A percentile compares a stretch with the other conserved stretches of the same genome.
Evolutionary conservation across 1,284 basidiomycete genomes (phyloP).

Genomic region (Thelephora terrestris): DNA sequence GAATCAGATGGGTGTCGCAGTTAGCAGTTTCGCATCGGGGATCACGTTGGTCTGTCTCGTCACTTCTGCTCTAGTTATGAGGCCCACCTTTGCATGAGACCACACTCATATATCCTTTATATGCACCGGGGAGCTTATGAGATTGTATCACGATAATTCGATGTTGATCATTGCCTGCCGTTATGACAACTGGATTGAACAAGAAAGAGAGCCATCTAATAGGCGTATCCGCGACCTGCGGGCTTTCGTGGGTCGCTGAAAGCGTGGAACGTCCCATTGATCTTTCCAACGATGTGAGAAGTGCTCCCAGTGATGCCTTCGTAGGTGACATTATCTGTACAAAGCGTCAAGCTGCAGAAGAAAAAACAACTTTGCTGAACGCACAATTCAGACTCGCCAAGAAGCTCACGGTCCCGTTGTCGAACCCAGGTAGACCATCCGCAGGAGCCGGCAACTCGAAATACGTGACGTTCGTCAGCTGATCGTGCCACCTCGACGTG

Average conservation of each 20-base stretch:
- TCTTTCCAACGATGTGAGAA: slow-evolving; percentile 8
- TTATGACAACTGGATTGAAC: not conserved
- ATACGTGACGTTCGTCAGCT: slow-evolving; percentile 14
- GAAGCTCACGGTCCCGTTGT: slow-evolving; percentile 15
- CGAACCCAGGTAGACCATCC: slow-evolving; percentile 4
- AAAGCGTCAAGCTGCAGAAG: not conserved
- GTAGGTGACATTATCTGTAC: slow-evolving; percentile 13
- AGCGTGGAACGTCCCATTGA: slow-evolving; percentile 14
- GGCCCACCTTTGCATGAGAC: too few relatives aligned
- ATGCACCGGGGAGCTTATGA: not conserved
- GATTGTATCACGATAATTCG: not conserved
- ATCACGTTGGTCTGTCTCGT: slow-evolving; percentile 29
- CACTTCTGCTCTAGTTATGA: slow-evolving; percentile 15
- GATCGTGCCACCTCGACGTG: slow-evolving; percentile 20
- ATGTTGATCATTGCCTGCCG: not conserved
- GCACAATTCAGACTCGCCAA: slow-evolving; percentile 12
- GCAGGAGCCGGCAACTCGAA: slow-evolving; percentile 12
- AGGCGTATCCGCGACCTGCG: slow-evolving; percentile 9
- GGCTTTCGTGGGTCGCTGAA: slow-evolving; percentile 16
- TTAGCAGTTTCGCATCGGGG: slow-evolving; percentile 31
- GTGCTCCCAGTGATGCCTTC: slow-evolving; percentile 11
- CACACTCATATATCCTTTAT: not conserved
- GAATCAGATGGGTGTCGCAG: slow-evolving; percentile 32
- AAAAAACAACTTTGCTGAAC: not conserved
- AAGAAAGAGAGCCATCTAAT: not conserved